These are phyloP conservation scores for Psilocybe tampanensis DNA, from an alignment of 768 basidiomycete species.

Conservation along the genomic window DNA sequence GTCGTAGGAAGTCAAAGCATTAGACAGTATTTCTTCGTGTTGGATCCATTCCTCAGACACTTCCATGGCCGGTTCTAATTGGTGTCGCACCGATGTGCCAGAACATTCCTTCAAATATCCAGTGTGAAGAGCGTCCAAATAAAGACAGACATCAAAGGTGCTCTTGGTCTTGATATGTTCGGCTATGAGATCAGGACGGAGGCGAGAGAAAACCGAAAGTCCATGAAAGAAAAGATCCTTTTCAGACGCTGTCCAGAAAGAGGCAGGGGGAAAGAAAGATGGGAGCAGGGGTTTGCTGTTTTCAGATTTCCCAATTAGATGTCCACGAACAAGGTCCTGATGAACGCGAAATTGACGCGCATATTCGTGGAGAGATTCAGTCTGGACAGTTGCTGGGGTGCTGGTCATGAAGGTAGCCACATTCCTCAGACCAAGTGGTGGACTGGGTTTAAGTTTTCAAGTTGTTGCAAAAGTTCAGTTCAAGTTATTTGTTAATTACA, in stretches of 20 bases:
- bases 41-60: slow-evolving; percentile 52
- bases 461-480: not conserved
- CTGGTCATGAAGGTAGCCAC: slow-evolving; percentile 7
- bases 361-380: slow-evolving; percentile 8
- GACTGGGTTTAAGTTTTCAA: not conserved
- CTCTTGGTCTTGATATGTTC: slow-evolving; percentile 66
- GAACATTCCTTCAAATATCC: slow-evolving; percentile 20
- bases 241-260: slow-evolving; percentile 68
- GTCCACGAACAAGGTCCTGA: slow-evolving; percentile 10
- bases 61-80: slow-evolving; percentile 45
- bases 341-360: slow-evolving; percentile 13
- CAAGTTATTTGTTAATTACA: not conserved
- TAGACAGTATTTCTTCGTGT: slow-evolving; percentile 49
- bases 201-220: slow-evolving; percentile 64
- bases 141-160: slow-evolving; percentile 66
- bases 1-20: slow-evolving; percentile 9
- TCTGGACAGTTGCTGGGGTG: not conserved
- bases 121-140: slow-evolving; percentile 56
- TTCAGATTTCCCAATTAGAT: slow-evolving; percentile 16
- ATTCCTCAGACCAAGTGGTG: not conserved
- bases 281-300: slow-evolving; percentile 26
- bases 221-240: slow-evolving; percentile 74
- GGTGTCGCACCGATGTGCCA: not conserved
- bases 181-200: slow-evolving; percentile 79
- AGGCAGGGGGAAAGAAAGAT: slow-evolving; percentile 40